Evolutionary conservation across 805 yeast species (phyloP), one percentile per base, ranked within the genome.

Genomic region (Wickerhamomyces bisporus): DNA sequence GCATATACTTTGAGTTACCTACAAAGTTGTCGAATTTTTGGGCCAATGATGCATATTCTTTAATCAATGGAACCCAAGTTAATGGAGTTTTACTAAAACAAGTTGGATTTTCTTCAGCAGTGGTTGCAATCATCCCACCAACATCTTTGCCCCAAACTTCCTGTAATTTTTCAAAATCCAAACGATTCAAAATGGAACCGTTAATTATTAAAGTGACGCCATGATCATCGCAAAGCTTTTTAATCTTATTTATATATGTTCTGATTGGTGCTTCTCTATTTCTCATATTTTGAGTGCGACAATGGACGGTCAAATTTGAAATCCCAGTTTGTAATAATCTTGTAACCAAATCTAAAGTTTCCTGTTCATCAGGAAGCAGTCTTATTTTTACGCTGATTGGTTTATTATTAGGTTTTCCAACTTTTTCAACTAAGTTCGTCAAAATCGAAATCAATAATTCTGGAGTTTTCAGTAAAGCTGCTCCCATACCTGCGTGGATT

Each of bases 401-500:
- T 49, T 87, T 86, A 15, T 68, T 62, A 51, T 73, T 59, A 5
- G 94, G 94, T 38, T 61, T 68, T 6, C 98, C 98, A 1, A 93
- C 89, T 45, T 87, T 68, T 18, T 71, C 71, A 2, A 93, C 97
- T 34, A 93, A 63, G 7, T 73, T 71, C 4, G 61, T 60, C 43
- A 93, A 62, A 23, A 93, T 93, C 13, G 71, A 70, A 47, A 81
- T 83, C 14, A 93, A 66, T 27, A 75, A 63, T 32, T 86, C 96
- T 0, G 98, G 97, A 0, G 89, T 86, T 24, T 71, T 66, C 39
- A 93, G 66, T 32, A 93, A 66, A 1, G 96, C 97, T 3, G 98
- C 96, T 5, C 98, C 98, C 98, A 93, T 93, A 1, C 98, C 98
- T 0, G 94, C 71, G 60, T 93, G 98, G 3, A 88, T 72, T 1